Evolutionary conservation across 2,329 filamentous ascomycete genomes (phyloP).

Genomic region (Pleurostoma richardsiae): DNA sequence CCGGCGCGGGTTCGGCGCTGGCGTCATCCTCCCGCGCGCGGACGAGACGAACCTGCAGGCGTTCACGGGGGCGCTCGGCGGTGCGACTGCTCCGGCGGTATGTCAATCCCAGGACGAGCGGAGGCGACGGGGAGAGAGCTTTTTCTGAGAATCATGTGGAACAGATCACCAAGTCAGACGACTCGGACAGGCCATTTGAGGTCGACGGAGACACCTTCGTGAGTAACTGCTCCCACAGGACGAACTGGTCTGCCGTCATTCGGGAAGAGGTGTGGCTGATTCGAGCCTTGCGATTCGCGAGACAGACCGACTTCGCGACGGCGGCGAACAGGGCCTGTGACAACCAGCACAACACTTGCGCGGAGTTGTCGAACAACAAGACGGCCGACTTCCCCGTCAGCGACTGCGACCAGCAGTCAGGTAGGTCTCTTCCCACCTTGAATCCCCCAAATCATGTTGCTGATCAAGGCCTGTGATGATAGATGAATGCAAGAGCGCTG

Average conservation of each 20-base stretch:
- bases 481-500: slow-evolving; percentile 28
- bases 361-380: slow-evolving; percentile 32
- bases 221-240: too few relatives aligned
- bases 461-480: not conserved
- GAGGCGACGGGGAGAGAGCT: not conserved
- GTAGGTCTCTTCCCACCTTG: slow-evolving; percentile 24
- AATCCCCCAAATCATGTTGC: too few relatives aligned
- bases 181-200: slow-evolving; percentile 33
- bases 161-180: slow-evolving; percentile 33
- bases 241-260: too few relatives aligned
- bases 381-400: slow-evolving; percentile 27
- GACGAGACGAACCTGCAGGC: slow-evolving; percentile 31
- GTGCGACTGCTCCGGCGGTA: slow-evolving; percentile 27
- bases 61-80: slow-evolving; percentile 35
- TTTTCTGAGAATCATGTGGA: not conserved
- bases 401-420: slow-evolving; percentile 39
- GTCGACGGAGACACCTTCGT: slow-evolving; percentile 38
- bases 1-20: slow-evolving; percentile 28
- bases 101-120: slow-evolving; percentile 3
- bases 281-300: too few relatives aligned
- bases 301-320: slow-evolving; percentile 27
- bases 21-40: slow-evolving; percentile 23
- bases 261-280: too few relatives aligned
- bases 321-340: slow-evolving; percentile 40
- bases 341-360: slow-evolving; percentile 43